Conservation (phyloP, 768 basidiomycete species). For the Cubamyces sp. region DNA sequence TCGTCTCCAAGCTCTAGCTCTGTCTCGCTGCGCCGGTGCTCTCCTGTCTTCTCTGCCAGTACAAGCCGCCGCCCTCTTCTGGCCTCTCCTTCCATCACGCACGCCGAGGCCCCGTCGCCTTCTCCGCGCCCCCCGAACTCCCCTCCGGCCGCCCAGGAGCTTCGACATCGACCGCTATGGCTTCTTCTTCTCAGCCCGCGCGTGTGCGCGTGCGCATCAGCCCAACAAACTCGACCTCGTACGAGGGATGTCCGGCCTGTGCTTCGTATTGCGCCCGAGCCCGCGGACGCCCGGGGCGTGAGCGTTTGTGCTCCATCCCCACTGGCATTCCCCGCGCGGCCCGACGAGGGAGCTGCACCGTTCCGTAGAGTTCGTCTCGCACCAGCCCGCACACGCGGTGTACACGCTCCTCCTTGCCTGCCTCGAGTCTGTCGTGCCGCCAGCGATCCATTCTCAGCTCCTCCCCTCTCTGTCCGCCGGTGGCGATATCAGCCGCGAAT, state of each 20-base stretch:
- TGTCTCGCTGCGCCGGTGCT: conserved; percentile 5
- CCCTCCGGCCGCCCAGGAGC: conserved; percentile 1
- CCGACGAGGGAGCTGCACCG: background rate
- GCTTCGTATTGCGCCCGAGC: conserved; percentile 7
- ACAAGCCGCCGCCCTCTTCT: background rate
- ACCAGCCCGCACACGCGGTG: conserved; percentile 1
- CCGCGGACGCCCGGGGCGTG: conserved; percentile 4
- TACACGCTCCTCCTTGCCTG: background rate
- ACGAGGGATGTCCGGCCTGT: background rate
- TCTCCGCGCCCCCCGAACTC: conserved; percentile 9
- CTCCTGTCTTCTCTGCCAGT: background rate
- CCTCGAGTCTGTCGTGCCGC: conserved; percentile 7
- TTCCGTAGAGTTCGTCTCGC: background rate
- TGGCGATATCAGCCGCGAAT: background rate
- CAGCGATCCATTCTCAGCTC: background rate
- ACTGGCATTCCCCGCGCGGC: background rate
- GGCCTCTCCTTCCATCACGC: background rate
- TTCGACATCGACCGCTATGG: background rate
- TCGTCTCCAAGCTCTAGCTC: background rate
- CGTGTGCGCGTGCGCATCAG: conserved; percentile 4
- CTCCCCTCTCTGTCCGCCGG: background rate
- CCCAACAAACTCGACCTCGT: background rate
- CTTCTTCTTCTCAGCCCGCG: background rate
- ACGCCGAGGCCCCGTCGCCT: background rate
- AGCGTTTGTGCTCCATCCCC: background rate